phyloP scores from a whole-genome alignment of 192 early-diverging fungal genomes.

The Rhizoclosmatium globosum region DNA sequence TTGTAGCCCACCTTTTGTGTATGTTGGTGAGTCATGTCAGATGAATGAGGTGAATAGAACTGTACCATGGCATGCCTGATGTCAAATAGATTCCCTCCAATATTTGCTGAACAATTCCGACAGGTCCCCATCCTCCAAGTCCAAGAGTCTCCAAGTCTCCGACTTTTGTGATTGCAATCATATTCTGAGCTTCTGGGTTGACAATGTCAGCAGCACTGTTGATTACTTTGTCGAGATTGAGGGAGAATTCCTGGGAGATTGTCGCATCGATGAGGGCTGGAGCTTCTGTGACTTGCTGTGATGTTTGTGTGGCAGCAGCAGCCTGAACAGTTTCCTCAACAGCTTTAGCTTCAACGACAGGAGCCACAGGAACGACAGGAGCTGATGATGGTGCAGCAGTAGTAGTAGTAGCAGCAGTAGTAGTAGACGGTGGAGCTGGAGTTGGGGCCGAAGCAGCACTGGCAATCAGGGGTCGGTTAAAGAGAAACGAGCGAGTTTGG shows the following conservation, averaged over 20 bases:
- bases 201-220: slow-evolving; percentile 24
- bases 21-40: background rate
- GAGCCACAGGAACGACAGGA: background rate
- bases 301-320: background rate
- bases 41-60: slow-evolving; percentile 31
- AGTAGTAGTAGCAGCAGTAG: background rate
- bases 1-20: slow-evolving; percentile 77
- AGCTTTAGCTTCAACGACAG: background rate
- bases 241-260: slow-evolving; percentile 27
- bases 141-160: slow-evolving; percentile 89
- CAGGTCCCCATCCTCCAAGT: slow-evolving; percentile 71
- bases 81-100: slow-evolving; percentile 83
- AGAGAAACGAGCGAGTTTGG: no score
- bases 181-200: background rate
- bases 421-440: background rate
- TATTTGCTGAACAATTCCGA: slow-evolving; percentile 72
- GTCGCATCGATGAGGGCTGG: slow-evolving; percentile 1
- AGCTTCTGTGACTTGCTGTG: background rate
- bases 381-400: background rate
- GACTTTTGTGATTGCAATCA: slow-evolving; percentile 71
- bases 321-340: background rate
- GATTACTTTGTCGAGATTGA: slow-evolving; percentile 36
- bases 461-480: no score
- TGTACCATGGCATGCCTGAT: slow-evolving; percentile 89
- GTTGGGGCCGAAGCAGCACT: background rate